Conservation (phyloP, 2,329 filamentous ascomycete genomes). For the Diaporthe humulicola region DNA sequence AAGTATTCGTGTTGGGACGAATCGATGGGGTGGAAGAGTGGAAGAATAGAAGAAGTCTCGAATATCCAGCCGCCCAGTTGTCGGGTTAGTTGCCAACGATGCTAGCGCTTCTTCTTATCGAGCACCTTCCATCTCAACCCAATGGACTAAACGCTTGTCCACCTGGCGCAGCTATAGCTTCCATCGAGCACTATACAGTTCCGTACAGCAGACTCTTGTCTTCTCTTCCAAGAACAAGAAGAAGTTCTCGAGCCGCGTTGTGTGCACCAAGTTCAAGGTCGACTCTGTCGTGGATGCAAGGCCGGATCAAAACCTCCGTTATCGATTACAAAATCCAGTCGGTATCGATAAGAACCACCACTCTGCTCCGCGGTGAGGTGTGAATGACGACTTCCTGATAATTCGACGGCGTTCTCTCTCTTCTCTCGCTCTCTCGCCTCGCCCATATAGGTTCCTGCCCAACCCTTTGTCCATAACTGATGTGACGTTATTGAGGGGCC, state of each 20-base stretch:
- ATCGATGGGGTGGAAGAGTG: background rate
- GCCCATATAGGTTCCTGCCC: background rate
- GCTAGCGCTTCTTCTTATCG: background rate
- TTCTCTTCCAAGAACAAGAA: background rate
- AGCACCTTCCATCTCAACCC: background rate
- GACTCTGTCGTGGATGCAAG: background rate
- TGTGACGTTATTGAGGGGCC: slow-evolving; percentile 20
- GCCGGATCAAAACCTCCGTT: slow-evolving; percentile 34
- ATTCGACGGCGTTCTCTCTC: slow-evolving; percentile 11
- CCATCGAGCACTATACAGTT: background rate
- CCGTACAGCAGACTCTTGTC: background rate
- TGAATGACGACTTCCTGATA: slow-evolving; percentile 29
- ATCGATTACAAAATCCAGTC: background rate
- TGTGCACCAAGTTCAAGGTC: background rate
- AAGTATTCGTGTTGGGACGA: background rate
- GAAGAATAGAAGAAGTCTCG: background rate
- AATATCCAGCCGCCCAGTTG: background rate
- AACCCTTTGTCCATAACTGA: background rate
- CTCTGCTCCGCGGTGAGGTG: background rate
- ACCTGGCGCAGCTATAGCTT: background rate
- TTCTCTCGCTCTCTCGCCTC: background rate
- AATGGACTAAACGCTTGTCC: background rate
- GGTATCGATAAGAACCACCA: slow-evolving; percentile 16
- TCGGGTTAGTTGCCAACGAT: background rate
- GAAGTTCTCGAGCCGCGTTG: background rate